Conservation (phyloP, 257 asterid genomes). For the Nicotiana paniculata region DNA sequence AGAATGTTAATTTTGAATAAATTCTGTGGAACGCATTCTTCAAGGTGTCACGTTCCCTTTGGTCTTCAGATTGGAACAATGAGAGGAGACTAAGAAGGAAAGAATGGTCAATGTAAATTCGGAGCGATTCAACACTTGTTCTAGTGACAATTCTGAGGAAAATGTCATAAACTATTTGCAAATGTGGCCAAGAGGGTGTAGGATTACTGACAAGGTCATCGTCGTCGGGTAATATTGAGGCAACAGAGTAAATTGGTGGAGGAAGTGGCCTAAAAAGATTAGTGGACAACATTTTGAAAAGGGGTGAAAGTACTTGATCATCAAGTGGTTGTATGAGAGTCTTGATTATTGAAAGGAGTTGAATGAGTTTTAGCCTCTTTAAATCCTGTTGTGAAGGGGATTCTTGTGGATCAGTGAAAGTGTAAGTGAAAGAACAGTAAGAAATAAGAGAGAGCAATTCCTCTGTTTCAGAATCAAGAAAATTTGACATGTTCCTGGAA, state of each 20-base stretch:
- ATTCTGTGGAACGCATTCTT: conserved; percentile 60
- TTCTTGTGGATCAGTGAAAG: conserved; percentile 58
- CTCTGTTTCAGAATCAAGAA: conserved; percentile 23
- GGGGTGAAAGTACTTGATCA: conserved; percentile 32
- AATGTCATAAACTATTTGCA: conserved; percentile 63
- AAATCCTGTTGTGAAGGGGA: conserved; percentile 49
- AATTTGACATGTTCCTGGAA: conserved; percentile 26
- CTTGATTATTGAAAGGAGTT: conserved; percentile 39
- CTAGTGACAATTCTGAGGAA: conserved; percentile 36
- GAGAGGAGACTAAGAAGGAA: conserved; percentile 51
- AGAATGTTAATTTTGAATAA: conserved; percentile 46
- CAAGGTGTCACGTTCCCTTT: conserved; percentile 61
- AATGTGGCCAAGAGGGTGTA: conserved; percentile 58
- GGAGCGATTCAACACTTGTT: conserved; percentile 29
- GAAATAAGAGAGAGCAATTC: conserved; percentile 41
- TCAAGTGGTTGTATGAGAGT: conserved; percentile 25
- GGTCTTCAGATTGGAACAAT: conserved; percentile 68
- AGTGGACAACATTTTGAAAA: conserved; percentile 48
- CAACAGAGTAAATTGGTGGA: conserved; percentile 28
- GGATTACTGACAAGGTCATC: conserved; percentile 48
- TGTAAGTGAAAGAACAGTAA: conserved; percentile 42
- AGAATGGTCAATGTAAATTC: conserved; percentile 26
- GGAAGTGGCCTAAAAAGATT: conserved; percentile 70
- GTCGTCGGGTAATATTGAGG: conserved; percentile 47
- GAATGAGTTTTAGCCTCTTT: conserved; percentile 54